phyloP scores from a whole-genome alignment of 2,329 filamentous ascomycete genomes.

The Elsinoe ampelina region DNA sequence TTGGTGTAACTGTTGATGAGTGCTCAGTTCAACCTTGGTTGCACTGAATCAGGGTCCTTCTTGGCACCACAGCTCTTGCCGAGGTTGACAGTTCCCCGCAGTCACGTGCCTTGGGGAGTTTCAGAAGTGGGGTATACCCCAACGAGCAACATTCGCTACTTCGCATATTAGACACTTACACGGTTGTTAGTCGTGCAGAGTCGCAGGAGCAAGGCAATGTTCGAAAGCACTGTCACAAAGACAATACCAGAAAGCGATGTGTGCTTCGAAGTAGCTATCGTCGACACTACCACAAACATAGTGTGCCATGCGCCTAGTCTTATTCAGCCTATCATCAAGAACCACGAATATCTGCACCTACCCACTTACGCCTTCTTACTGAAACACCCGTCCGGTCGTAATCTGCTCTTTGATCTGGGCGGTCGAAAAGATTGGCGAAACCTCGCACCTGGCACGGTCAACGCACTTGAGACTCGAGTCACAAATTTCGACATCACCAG shows the following conservation, averaged over 20 bases:
- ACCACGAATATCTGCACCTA: slow-evolving; percentile 22
- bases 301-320: slow-evolving; percentile 18
- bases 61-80: too few species aligned
- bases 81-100: too few species aligned
- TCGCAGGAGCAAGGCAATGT: too few species aligned
- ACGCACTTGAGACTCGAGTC: slow-evolving; percentile 17
- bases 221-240: background rate
- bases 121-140: too few species aligned
- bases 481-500: slow-evolving; percentile 21
- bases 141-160: too few species aligned
- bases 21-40: too few species aligned
- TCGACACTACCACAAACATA: slow-evolving; percentile 21
- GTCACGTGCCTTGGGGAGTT: too few species aligned
- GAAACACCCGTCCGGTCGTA: slow-evolving; percentile 19
- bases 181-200: too few species aligned
- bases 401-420: slow-evolving; percentile 26
- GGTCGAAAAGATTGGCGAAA: slow-evolving; percentile 27
- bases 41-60: too few species aligned
- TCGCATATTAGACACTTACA: too few species aligned
- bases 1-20: too few species aligned
- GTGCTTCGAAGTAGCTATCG: slow-evolving; percentile 16
- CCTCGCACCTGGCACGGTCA: slow-evolving; percentile 19
- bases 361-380: slow-evolving; percentile 21
- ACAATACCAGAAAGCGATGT: background rate
- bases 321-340: slow-evolving; percentile 19